Evolutionary conservation across 2,329 filamentous ascomycete genomes (phyloP).

Genomic region (Exophiala sideris): DNA sequence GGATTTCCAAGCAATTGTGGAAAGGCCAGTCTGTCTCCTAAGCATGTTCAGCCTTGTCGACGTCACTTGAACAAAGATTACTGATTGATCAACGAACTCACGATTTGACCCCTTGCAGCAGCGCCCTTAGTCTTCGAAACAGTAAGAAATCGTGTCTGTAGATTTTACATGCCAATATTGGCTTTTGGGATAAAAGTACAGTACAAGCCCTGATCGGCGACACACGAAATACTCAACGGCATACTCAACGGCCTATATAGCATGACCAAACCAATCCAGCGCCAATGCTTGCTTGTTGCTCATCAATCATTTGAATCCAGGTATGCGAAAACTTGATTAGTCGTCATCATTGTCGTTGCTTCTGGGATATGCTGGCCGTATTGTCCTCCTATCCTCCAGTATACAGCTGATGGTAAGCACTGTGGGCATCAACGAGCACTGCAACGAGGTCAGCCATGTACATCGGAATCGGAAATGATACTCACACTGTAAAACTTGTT

Average conservation of each 20-base stretch:
- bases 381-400: conserved; percentile 8
- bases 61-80: neutral
- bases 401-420: conserved; percentile 31
- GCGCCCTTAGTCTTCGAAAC: neutral
- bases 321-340: conserved; percentile 12
- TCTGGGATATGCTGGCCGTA: conserved; percentile 4
- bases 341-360: conserved; percentile 4
- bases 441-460: neutral
- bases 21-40: conserved; percentile 11
- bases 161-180: conserved; percentile 4
- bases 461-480: conserved; percentile 4
- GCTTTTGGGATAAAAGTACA: conserved; percentile 4
- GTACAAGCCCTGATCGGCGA: conserved; percentile 1
- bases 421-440: conserved; percentile 45
- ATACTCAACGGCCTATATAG: neutral
- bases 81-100: neutral
- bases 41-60: conserved; percentile 10
- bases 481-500: conserved; percentile 51
- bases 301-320: conserved; percentile 6
- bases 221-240: neutral
- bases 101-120: neutral
- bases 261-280: conserved; percentile 5
- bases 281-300: conserved; percentile 17
- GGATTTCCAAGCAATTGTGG: conserved; percentile 16
- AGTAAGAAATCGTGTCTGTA: neutral